Base-by-base conservation (phyloP, 2,329 filamentous ascomycete species). In the Geosmithia morbida region DNA sequence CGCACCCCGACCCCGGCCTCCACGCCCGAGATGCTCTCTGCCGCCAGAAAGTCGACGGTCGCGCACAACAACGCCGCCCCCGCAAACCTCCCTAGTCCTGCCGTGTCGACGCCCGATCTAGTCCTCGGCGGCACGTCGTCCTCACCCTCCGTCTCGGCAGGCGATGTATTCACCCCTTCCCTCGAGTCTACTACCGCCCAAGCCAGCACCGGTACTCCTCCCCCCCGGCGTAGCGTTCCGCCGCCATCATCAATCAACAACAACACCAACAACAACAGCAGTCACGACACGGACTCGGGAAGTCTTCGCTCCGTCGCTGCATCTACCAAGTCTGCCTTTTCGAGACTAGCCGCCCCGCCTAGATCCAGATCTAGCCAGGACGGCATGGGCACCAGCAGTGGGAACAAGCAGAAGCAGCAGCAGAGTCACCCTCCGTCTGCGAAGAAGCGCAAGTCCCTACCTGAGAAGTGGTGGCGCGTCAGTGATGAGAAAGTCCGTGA, bases 401-500 rank as follows among this genome's bases (percentile, higher is more conserved):
- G 17, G 7, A 26, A 20, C 39, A 33, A 44, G 30, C 39, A 46
- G 41, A 33, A 48, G 20, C 43, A 51, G 22, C 52, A 41, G 17
- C 61, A 55, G 46, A 33, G 42, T 29, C 17, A 7, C 19, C 22
- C 29, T 20, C 61, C 55, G 11, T 71, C 67, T 47, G 61, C 72
- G 37, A 76, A 69, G 52, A 80, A 77, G 54, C 78, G 75, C 50
- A 80, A 77, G 57, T 46, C 55, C 19, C 64, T 69, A 13, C 75
- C 74, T 43, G 83, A 94, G 58, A 80, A 64, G 53, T 98, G 92
- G 92, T 98, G 92, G 92, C 80, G 92, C 37, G 94, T 98, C 54
- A 96, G 89, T 53, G 92, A 98, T 61, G 92, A 98, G 54, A 95
- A 94, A 65, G 79, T 97, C 57, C 92, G 90, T 60, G 90, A 97